These are phyloP conservation scores for Corylus americana DNA, from an alignment of 306 rosid genomes.

Conservation along the genomic window DNA sequence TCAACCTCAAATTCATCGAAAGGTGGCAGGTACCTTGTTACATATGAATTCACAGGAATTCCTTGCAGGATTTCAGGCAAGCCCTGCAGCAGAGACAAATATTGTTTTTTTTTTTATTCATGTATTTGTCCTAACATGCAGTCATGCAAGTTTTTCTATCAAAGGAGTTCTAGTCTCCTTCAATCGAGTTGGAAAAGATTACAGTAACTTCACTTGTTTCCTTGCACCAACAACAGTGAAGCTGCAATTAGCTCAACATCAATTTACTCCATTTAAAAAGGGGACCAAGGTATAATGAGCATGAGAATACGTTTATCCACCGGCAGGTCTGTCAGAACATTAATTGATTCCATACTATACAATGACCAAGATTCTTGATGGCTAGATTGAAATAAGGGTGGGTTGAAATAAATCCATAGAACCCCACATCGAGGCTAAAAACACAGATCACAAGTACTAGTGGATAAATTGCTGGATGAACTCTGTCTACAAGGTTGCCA, in stretches of 20 bases:
- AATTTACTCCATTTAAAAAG: background rate
- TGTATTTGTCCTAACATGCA: background rate
- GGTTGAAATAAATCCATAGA: background rate
- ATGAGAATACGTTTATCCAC: background rate
- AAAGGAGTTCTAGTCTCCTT: background rate
- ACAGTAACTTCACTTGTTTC: background rate
- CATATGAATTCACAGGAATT: constrained; percentile 51
- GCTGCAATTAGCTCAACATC: background rate
- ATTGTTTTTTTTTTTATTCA: background rate
- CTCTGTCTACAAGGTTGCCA: background rate
- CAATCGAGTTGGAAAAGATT: background rate
- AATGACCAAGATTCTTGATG: background rate
- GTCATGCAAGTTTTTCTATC: background rate
- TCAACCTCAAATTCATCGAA: constrained; percentile 93
- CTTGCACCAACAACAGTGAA: background rate
- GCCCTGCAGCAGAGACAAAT: constrained; percentile 50
- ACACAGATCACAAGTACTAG: background rate
- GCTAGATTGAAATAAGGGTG: background rate
- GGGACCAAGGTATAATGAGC: background rate
- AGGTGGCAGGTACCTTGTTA: constrained; percentile 71
- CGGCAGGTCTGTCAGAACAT: background rate
- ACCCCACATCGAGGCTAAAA: background rate
- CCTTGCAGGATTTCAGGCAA: constrained; percentile 78
- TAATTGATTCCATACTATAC: background rate
- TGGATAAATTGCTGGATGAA: background rate